Evolutionary conservation across 495 filamentous ascomycete species (phyloP).

Genomic region (Aspergillus affinis): DNA sequence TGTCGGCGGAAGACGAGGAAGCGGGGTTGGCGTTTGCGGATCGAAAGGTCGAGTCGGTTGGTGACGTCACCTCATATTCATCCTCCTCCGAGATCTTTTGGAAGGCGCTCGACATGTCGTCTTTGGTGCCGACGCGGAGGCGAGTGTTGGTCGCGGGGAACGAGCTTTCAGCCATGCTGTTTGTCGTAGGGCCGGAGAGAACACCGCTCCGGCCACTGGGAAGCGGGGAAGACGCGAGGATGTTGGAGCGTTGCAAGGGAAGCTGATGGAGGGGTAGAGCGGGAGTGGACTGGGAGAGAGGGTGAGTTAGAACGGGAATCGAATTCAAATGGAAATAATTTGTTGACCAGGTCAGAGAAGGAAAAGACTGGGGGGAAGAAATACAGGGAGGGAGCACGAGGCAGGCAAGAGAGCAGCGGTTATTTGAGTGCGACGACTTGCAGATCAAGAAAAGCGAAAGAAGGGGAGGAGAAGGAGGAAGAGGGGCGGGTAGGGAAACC

Average conservation of each 20-base stretch:
- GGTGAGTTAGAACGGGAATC: slow-evolving; percentile 9
- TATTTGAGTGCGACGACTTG: slow-evolving; percentile 8
- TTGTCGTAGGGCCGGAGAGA: slow-evolving; percentile 30
- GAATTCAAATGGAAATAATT: background rate
- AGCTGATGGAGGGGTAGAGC: slow-evolving; percentile 11
- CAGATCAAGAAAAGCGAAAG: slow-evolving; percentile 11
- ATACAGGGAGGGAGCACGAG: slow-evolving; percentile 8
- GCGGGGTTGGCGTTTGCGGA: slow-evolving; percentile 31
- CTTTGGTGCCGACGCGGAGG: slow-evolving; percentile 36
- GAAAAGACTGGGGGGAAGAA: slow-evolving; percentile 5
- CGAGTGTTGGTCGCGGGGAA: slow-evolving; percentile 61
- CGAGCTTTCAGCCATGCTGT: slow-evolving; percentile 52
- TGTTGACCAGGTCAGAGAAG: background rate
- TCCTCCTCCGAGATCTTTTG: slow-evolving; percentile 60
- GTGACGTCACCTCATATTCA: slow-evolving; percentile 63
- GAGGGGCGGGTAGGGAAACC: slow-evolving; percentile 29
- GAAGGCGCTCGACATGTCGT: slow-evolving; percentile 34
- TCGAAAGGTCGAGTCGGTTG: slow-evolving; percentile 57
- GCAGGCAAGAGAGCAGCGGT: background rate
- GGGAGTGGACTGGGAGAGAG: slow-evolving; percentile 14
- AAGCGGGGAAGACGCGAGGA: slow-evolving; percentile 24
- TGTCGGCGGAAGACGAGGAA: slow-evolving; percentile 23
- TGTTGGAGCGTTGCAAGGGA: slow-evolving; percentile 14
- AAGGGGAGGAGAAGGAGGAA: slow-evolving; percentile 8
- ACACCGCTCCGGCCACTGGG: slow-evolving; percentile 31